These are phyloP conservation scores for Meripilus lineatus DNA, from an alignment of 1,284 basidiomycete genomes.

Conservation along the genomic window DNA sequence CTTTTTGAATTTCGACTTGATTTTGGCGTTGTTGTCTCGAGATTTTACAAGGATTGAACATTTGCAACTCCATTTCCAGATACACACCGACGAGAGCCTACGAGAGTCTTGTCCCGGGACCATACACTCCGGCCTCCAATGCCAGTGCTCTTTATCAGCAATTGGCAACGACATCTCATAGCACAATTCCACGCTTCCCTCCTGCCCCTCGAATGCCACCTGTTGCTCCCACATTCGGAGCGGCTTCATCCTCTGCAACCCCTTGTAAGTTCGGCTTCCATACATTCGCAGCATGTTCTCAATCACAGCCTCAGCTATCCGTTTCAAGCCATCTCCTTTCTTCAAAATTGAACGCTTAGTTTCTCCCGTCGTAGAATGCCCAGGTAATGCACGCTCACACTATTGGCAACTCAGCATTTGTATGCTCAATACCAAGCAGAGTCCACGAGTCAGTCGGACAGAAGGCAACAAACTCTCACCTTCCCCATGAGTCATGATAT, in stretches of 20 bases:
- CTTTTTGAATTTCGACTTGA: background rate
- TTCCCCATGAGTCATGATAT: constrained; percentile 67
- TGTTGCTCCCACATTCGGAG: constrained; percentile 16
- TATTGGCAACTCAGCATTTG: background rate
- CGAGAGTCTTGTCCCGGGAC: constrained; percentile 13
- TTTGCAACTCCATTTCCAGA: constrained; percentile 7
- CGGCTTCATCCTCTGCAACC: constrained; percentile 24
- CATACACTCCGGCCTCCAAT: constrained; percentile 9
- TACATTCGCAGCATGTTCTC: too few species aligned
- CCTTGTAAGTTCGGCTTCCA: constrained; percentile 27
- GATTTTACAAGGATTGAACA: too few species aligned
- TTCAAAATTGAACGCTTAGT: constrained; percentile 63
- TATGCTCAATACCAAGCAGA: constrained; percentile 40
- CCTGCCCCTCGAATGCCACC: background rate
- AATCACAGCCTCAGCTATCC: constrained; percentile 43
- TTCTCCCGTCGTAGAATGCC: constrained; percentile 63
- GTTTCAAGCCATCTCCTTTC: constrained; percentile 79
- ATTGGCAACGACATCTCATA: too few species aligned
- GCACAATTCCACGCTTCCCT: background rate
- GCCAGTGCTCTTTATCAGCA: background rate
- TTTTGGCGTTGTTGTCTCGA: too few species aligned
- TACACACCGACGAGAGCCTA: constrained; percentile 10
- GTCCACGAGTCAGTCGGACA: constrained; percentile 70
- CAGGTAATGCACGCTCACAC: constrained; percentile 43
- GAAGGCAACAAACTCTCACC: constrained; percentile 53